These are phyloP conservation scores for Digitaria exilis DNA, from an alignment of 202 grass and related monocot species.

Conservation along the genomic window DNA sequence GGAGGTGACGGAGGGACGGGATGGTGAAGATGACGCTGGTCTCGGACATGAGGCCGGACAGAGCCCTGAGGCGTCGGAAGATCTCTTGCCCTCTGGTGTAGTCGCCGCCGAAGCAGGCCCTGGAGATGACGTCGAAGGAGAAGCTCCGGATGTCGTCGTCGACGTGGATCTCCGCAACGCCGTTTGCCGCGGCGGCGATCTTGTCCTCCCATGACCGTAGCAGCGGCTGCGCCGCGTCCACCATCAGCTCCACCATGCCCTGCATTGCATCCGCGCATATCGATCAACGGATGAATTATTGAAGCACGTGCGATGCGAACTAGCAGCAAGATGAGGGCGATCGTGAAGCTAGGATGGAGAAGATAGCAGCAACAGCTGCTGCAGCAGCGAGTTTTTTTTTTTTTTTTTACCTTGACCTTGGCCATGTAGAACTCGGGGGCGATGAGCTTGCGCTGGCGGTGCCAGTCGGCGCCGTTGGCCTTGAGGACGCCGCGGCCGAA, in stretches of 20 bases:
- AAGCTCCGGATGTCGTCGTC: conserved; percentile 75
- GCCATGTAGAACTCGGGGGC: conserved; percentile 81
- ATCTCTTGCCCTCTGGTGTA: conserved; percentile 65
- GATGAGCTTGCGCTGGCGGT: conserved; percentile 74
- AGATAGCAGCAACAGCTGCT: too few relatives aligned
- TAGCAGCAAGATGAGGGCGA: too few relatives aligned
- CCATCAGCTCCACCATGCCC: conserved; percentile 70
- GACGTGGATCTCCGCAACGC: conserved; percentile 43
- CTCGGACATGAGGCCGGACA: conserved; percentile 59
- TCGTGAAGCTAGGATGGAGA: neutral
- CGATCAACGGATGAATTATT: too few relatives aligned
- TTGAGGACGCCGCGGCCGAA: conserved; percentile 85
- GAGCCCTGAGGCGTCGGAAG: conserved; percentile 60
- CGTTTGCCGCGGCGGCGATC: neutral
- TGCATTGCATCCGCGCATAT: neutral
- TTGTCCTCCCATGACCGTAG: conserved; percentile 50
- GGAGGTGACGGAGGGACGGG: conserved; percentile 56
- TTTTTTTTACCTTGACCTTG: conserved; percentile 41
- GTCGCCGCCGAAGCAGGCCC: conserved; percentile 70
- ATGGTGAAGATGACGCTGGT: conserved; percentile 71
- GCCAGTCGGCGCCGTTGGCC: conserved; percentile 70
- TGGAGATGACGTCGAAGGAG: conserved; percentile 80
- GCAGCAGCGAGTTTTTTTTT: neutral
- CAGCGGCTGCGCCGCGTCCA: conserved; percentile 59
- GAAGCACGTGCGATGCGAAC: too few relatives aligned